Base-by-base conservation (phyloP, 2,329 filamentous ascomycete species). In the Xylariaceae sp. region DNA sequence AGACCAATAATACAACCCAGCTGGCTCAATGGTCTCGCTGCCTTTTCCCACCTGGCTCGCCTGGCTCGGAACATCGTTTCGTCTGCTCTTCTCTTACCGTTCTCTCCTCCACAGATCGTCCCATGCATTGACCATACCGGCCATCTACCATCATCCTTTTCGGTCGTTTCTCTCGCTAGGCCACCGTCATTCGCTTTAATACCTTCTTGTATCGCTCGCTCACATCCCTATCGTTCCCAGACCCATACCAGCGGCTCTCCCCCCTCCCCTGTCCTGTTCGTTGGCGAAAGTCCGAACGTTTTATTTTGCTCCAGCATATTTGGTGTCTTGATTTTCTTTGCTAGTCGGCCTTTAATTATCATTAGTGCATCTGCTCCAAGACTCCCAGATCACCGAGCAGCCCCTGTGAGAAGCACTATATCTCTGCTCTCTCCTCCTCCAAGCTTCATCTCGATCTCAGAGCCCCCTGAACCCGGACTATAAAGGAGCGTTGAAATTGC, bases 181-280 rank as follows among this genome's bases (percentile, higher is more conserved):
- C 23, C 48, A 15, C 61, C 55, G 67, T 68, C 69, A 61, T 68
- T 71, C 69, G 69, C 69, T 71, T 66, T 61, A 59, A 56, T 64
- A 54, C 48, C 47, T 51, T 64, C 55, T 45, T 56, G 52, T 51
- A 58, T 63, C 67, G 61, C 52, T 71, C 69, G 67, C 68, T 70
- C 64, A 9, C 60, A 10, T 58, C 11, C 30, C 62, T 63, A 42
- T 60, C 23, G 23, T 30, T 30, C 23, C 23, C 23, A 30, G 23
- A 30, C 23, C 23, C 23, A 30, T 7, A 42, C 37, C 23, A 30
- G 23, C 23, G 23, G 49, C 64, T 52, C 59, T 51, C 53, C 52
- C 55, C 55, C 62, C 54, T 55, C 58, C 60, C 51, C 61, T 53
- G 57, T 59, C 61, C 44, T 54, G 35, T 50, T 62, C 60, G 52